Conservation (phyloP, 169 alveolate species). For the Plasmodium berghei region DNA sequence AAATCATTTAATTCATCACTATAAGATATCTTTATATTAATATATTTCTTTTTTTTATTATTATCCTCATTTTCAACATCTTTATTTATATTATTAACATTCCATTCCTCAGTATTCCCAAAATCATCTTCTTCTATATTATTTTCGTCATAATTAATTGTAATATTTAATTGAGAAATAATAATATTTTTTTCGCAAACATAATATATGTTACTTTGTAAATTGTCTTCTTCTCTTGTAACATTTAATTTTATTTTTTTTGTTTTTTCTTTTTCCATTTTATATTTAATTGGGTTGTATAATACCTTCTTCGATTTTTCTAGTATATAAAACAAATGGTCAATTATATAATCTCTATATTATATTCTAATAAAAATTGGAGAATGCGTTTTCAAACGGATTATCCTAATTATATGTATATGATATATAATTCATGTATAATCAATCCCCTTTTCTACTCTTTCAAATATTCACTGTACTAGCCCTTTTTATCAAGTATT, state of each 20-base stretch:
- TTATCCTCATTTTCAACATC: not conserved
- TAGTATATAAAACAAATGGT: not conserved
- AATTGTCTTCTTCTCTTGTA: slow-evolving; percentile 66
- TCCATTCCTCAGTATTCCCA: slow-evolving; percentile 1
- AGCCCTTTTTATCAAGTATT: too few species aligned
- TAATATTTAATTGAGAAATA: slow-evolving; percentile 52
- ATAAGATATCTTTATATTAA: slow-evolving; percentile 61
- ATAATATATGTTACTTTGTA: slow-evolving; percentile 69
- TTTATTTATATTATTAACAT: not conserved
- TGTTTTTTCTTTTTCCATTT: slow-evolving; percentile 12
- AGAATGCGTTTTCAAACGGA: too few species aligned
- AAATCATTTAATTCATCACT: slow-evolving; percentile 73
- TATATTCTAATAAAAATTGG: too few species aligned
- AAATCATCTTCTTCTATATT: slow-evolving; percentile 41
- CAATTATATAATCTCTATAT: not conserved
- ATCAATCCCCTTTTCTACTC: too few species aligned
- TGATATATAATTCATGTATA: too few species aligned
- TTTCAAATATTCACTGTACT: too few species aligned
- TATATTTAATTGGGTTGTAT: not conserved
- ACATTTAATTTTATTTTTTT: slow-evolving; percentile 66
- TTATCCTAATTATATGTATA: too few species aligned
- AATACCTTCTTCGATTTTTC: too few species aligned
- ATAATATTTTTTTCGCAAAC: slow-evolving; percentile 74
- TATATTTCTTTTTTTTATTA: slow-evolving; percentile 20
- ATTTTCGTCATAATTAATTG: slow-evolving; percentile 74